Percentiles rank a stretch among this genome's conserved stretches.
phyloP scores from a whole-genome alignment of 176 grass and related monocot genomes.

The Panicum miliaceum region DNA sequence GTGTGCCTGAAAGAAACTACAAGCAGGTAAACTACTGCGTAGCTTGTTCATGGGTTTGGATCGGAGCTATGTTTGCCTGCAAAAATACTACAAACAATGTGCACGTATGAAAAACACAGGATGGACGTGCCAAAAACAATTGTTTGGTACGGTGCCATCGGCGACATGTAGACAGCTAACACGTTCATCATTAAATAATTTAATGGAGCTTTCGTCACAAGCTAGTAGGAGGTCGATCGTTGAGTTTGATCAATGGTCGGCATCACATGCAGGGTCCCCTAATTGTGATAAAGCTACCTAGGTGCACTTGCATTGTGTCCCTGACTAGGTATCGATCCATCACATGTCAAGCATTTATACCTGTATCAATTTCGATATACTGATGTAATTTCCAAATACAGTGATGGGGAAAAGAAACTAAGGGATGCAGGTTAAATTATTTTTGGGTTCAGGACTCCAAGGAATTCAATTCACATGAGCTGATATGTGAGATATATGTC shows the following conservation, averaged over 20 bases:
- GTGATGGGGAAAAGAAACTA: neutral
- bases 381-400: neutral
- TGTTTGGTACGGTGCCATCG: slow-evolving; percentile 9
- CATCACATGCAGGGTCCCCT: slow-evolving; percentile 29
- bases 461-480: too few relatives aligned
- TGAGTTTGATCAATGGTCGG: slow-evolving; percentile 4
- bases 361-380: neutral
- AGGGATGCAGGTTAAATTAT: neutral
- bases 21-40: too few relatives aligned
- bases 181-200: slow-evolving; percentile 17
- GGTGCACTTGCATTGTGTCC: neutral
- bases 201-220: slow-evolving; percentile 9
- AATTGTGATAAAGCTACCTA: neutral
- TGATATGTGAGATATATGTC: too few relatives aligned
- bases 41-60: too few relatives aligned
- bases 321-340: slow-evolving; percentile 14
- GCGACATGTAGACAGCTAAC: slow-evolving; percentile 16
- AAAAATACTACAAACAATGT: neutral
- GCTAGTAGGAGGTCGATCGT: neutral
- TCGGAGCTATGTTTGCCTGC: too few relatives aligned
- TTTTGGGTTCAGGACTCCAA: neutral
- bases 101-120: neutral
- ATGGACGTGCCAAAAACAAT: slow-evolving; percentile 33
- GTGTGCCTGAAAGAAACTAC: slow-evolving; percentile 12
- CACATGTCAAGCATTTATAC: slow-evolving; percentile 21